A percentile compares a stretch with the other conserved stretches of the same genome.
These are phyloP conservation scores for Staphylotrichum tortipilum DNA, from an alignment of 495 filamentous ascomycete species.

Conservation along the genomic window DNA sequence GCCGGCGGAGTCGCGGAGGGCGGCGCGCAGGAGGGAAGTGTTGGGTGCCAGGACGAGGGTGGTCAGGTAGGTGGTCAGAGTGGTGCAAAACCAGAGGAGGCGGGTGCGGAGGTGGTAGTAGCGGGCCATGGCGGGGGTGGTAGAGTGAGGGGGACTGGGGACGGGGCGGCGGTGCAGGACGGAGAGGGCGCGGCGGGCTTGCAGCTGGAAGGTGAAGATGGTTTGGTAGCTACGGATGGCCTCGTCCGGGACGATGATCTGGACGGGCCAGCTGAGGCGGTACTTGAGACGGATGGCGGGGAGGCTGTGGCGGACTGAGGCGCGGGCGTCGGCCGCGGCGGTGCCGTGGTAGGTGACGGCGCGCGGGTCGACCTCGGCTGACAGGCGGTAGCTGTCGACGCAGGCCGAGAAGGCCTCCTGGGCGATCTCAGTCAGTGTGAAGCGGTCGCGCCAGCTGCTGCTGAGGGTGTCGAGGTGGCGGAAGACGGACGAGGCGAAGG, in stretches of 20 bases:
- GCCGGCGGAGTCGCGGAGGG: constrained; percentile 55
- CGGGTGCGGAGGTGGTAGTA: constrained; percentile 61
- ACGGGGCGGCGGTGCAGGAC: constrained; percentile 55
- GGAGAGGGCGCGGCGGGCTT: constrained; percentile 64
- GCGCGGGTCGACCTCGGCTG: constrained; percentile 42
- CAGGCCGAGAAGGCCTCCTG: constrained; percentile 55
- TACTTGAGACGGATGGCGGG: constrained; percentile 51
- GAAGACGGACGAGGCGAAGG: constrained; percentile 63
- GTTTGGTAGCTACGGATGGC: constrained; percentile 57
- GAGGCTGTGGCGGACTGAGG: constrained; percentile 42
- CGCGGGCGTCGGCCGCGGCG: constrained; percentile 30
- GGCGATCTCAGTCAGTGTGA: constrained; percentile 69
- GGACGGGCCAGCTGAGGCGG: constrained; percentile 74
- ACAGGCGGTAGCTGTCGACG: constrained; percentile 52
- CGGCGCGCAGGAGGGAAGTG: constrained; percentile 40
- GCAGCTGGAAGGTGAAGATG: constrained; percentile 66
- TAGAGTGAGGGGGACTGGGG: constrained; percentile 21
- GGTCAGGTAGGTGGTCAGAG: constrained; percentile 64
- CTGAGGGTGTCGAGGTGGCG: constrained; percentile 63
- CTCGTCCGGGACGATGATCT: constrained; percentile 62
- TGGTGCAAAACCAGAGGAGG: constrained; percentile 71
- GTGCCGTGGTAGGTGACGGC: constrained; percentile 22
- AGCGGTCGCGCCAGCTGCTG: constrained; percentile 70
- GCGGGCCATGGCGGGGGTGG: constrained; percentile 28
- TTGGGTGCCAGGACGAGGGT: constrained; percentile 58